Conservation (phyloP, 768 basidiomycete species). For the Leccinum pellstonianum region DNA sequence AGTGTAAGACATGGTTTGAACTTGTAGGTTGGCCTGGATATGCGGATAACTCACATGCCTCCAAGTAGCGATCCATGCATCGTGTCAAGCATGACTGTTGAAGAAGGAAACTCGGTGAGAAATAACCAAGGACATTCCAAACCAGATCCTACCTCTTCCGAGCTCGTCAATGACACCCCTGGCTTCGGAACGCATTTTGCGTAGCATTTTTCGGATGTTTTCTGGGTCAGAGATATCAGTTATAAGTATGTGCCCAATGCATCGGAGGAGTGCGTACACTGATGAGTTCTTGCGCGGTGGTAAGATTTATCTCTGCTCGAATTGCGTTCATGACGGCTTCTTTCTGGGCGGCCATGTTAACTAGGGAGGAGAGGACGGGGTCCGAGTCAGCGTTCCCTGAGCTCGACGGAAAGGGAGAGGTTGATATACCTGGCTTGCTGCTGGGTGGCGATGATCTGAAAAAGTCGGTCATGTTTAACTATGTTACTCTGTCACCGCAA, state of each 20-base stretch:
- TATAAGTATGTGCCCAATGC: not conserved
- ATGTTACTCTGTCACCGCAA: not conserved
- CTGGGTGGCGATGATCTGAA: conserved; percentile 38
- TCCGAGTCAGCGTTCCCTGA: not conserved
- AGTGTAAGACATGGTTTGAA: not conserved
- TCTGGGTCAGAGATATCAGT: conserved; percentile 41
- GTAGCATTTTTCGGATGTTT: conserved; percentile 78
- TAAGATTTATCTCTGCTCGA: conserved; percentile 65
- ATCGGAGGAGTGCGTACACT: conserved; percentile 44
- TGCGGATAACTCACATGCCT: conserved; percentile 63
- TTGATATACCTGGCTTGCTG: conserved; percentile 27
- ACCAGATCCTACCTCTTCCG: conserved; percentile 61
- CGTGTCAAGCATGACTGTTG: conserved; percentile 67
- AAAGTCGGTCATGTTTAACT: conserved; percentile 51
- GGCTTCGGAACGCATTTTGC: conserved; percentile 78
- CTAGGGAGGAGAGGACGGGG: conserved; percentile 21
- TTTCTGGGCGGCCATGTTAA: conserved; percentile 40
- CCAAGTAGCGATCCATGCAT: conserved; percentile 81
- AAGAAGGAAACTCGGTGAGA: not conserved
- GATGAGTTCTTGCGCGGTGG: conserved; percentile 80
- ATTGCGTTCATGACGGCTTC: conserved; percentile 59
- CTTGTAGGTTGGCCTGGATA: conserved; percentile 1
- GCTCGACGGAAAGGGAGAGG: not conserved
- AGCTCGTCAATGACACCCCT: conserved; percentile 59
- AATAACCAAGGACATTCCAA: not conserved